Percentiles rank a stretch among this genome's conserved stretches.
Evolutionary conservation across 345 rosid species (phyloP).

Genomic region (Arabis alpina): DNA sequence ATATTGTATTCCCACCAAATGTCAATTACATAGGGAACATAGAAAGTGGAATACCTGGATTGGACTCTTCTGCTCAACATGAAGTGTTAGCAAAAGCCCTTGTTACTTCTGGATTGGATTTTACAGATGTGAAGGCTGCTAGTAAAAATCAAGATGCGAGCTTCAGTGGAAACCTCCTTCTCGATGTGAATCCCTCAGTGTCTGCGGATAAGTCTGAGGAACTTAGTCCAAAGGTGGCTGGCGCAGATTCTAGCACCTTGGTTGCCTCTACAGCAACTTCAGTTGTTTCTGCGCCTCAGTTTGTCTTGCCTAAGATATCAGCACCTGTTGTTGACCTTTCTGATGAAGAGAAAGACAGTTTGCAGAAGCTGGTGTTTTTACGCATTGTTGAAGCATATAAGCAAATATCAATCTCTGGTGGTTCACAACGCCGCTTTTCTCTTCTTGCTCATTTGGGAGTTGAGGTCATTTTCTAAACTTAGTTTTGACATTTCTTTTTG

Average conservation of each 20-base stretch:
- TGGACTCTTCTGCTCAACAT: conserved; percentile 63
- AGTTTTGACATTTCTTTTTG: background rate
- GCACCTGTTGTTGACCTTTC: conserved; percentile 84
- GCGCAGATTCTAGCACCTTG: conserved; percentile 51
- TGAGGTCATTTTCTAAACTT: conserved; percentile 60
- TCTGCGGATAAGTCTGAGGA: conserved; percentile 87
- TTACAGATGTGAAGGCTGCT: conserved; percentile 61
- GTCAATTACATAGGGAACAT: conserved; percentile 48
- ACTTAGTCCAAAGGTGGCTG: conserved; percentile 66
- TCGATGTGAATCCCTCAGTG: conserved; percentile 61
- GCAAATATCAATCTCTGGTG: conserved; percentile 80
- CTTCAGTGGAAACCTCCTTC: conserved; percentile 51
- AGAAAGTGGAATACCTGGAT: conserved; percentile 84
- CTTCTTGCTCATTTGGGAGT: conserved; percentile 83
- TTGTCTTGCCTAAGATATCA: conserved; percentile 81
- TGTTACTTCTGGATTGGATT: conserved; percentile 61
- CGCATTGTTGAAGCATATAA: conserved; percentile 85
- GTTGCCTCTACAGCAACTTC: conserved; percentile 68
- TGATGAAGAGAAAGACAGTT: conserved; percentile 78
- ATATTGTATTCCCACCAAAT: conserved; percentile 46
- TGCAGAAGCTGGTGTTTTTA: conserved; percentile 68
- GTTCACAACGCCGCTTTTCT: conserved; percentile 76
- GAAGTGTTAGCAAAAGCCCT: conserved; percentile 59
- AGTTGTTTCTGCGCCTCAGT: conserved; percentile 50
- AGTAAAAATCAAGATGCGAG: conserved; percentile 65